Base-by-base conservation (phyloP, 73 alveolate species). In the Stentor coeruleus region DNA sequence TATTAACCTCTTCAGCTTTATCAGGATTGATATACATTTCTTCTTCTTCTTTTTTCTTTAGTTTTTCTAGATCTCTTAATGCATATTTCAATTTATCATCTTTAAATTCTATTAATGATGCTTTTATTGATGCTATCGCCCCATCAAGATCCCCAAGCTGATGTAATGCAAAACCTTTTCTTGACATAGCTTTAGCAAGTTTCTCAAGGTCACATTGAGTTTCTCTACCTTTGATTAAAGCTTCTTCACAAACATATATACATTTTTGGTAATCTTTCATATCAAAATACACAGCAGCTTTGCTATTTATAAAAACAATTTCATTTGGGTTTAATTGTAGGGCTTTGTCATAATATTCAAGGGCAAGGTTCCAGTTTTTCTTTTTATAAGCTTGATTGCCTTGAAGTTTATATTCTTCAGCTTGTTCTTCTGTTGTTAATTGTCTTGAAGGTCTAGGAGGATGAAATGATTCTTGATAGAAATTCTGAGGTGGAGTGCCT, bases 251-350 rank as follows among this genome's bases (percentile, higher is more conserved):
- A 89, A 81, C 83, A 83, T 84, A 94, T 38, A 91, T 86, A 57
- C 96, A 90, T 77, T 87, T 88, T 72, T 94, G 96, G 82, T 86
- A 96, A 3, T 92, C 93, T 84, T 90, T 93, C 91, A 84, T 87
- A 84, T 92, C 98, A 81, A 95, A 87, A 90, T 86, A 92, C 58
- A 86, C 95, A n/a, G 97, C 97, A 11, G 99, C 98, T 66, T 89
- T 87, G 77, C 91, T 93, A 81, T 84, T 92, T 82, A 91, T 87
- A 84, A 83, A 89, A 38, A 84, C 76, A 58, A 93, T 77, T 83
- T 95, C 99, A 39, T 77, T 74, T 38, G 96, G 97, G 76, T 89
- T 60, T 37, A 89, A 49, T 42, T 91, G 91, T 58, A 90, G 87
- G 37, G 99, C 99, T 77, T 90, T 84, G 60, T 93, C 89, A 87